phyloP scores from a whole-genome alignment of 805 yeast species.

The Metschnikowia sp. region DNA sequence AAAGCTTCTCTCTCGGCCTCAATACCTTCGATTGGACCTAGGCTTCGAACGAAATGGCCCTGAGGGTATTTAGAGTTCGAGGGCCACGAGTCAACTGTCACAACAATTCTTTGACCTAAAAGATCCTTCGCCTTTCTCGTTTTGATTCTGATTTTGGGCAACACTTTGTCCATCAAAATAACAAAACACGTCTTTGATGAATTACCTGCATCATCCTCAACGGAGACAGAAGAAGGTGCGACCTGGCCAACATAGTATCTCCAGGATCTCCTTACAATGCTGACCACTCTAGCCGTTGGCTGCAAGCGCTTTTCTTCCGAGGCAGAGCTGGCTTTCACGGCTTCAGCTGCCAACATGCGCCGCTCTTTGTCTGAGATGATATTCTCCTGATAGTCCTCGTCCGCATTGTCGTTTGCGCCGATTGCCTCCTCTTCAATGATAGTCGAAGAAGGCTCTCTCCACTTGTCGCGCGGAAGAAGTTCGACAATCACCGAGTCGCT shows the following conservation, averaged over 20 bases:
- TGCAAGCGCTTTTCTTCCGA: conserved; percentile 49
- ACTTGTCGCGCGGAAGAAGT: conserved; percentile 74
- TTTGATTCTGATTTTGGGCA: conserved; percentile 82
- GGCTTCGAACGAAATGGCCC: conserved; percentile 88
- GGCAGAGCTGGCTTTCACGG: conserved; percentile 52
- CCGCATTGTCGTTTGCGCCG: conserved; percentile 59
- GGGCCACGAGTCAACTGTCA: conserved; percentile 93
- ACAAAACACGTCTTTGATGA: conserved; percentile 80
- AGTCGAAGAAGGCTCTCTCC: conserved; percentile 83
- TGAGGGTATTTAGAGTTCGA: conserved; percentile 78
- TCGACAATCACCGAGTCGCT: conserved; percentile 92
- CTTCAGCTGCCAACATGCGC: conserved; percentile 70
- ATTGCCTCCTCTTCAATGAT: conserved; percentile 72
- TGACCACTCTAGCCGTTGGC: conserved; percentile 94
- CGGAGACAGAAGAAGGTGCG: conserved; percentile 65
- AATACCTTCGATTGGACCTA: conserved; percentile 88
- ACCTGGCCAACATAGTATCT: conserved; percentile 93
- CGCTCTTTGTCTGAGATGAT: conserved; percentile 69
- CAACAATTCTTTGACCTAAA: conserved; percentile 85
- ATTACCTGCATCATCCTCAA: conserved; percentile 51
- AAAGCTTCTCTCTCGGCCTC: conserved; percentile 97
- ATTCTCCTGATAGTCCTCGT: conserved; percentile 48
- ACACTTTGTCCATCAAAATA: conserved; percentile 79
- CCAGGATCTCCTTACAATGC: conserved; percentile 89
- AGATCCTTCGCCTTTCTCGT: conserved; percentile 84